Evolutionary conservation across 2,329 filamentous ascomycete genomes (phyloP).

Genomic region (Fusarium nygamai): DNA sequence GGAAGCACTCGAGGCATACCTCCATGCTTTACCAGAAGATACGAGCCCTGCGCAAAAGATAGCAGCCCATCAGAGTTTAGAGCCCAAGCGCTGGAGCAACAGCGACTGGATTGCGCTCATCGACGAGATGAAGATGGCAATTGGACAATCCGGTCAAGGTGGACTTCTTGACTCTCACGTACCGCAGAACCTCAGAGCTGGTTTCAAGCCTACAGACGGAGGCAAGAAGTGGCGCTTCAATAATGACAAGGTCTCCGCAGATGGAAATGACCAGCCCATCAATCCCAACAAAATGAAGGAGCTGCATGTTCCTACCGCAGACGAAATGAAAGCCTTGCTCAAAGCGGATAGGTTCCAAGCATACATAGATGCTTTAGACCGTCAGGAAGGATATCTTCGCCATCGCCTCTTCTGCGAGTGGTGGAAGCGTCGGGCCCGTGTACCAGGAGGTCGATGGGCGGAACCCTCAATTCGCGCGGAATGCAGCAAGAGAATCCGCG

Average conservation of each 20-base stretch:
- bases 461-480: background rate
- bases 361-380: background rate
- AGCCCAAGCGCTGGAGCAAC: background rate
- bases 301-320: background rate
- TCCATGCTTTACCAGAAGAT: background rate
- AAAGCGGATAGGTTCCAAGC: background rate
- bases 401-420: background rate
- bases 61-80: background rate
- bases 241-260: background rate
- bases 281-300: background rate
- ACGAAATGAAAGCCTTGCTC: background rate
- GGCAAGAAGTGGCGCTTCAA: background rate
- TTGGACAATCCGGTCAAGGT: background rate
- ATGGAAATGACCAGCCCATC: background rate
- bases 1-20: background rate
- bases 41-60: background rate
- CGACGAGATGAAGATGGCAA: background rate
- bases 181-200: background rate
- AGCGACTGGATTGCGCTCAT: background rate
- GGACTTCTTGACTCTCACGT: background rate
- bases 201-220: background rate
- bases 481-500: background rate
- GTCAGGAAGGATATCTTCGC: background rate
- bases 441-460: background rate
- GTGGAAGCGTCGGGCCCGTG: background rate